A percentile compares a stretch with the other conserved stretches of the same genome.
Evolutionary conservation across 306 rosid species (phyloP).

Genomic region (Quercus wislizeni): DNA sequence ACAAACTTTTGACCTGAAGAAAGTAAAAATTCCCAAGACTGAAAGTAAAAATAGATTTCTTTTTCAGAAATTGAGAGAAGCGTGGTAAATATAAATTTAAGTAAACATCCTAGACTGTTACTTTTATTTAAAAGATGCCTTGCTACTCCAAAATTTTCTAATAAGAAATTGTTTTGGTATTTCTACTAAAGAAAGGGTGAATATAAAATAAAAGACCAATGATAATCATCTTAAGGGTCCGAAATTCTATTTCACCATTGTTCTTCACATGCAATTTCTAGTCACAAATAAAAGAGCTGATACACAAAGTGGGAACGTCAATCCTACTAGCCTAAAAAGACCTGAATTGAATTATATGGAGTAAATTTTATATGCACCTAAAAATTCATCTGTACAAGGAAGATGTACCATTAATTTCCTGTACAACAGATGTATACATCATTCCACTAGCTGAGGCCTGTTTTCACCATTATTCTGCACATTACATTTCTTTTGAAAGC

Average conservation of each 20-base stretch:
- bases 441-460: constrained; percentile 19
- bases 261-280: neutral
- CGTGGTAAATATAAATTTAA: too few species aligned
- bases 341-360: neutral
- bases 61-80: too few species aligned
- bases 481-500: constrained; percentile 40
- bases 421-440: constrained; percentile 14
- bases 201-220: neutral
- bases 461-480: constrained; percentile 22
- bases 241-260: neutral
- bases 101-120: too few species aligned
- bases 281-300: neutral
- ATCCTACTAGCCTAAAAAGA: neutral
- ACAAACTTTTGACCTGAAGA: too few species aligned
- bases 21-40: too few species aligned
- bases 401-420: neutral
- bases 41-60: too few species aligned
- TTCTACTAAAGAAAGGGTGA: too few species aligned
- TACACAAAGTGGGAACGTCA: neutral
- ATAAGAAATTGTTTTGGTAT: too few species aligned
- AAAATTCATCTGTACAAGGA: neutral
- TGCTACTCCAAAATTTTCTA: too few species aligned
- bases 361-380: neutral
- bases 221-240: neutral
- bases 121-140: too few species aligned